Conservation (phyloP, 2,329 filamentous ascomycete genomes). For the Helotiales sp. region DNA sequence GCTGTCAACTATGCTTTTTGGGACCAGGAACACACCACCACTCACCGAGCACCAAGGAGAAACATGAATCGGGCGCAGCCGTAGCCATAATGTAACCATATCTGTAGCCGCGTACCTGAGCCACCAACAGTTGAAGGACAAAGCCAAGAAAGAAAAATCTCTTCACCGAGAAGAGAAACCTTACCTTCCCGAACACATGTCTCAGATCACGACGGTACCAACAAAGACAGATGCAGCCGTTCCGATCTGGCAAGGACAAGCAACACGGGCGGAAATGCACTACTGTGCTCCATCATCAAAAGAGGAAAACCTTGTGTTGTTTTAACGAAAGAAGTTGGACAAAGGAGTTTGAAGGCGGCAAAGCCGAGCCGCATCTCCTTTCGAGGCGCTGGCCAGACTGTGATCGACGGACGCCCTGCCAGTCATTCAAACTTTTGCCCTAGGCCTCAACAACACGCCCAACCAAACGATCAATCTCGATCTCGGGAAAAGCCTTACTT, state of each 20-base stretch:
- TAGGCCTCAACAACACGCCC: not conserved
- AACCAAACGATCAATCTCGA: not conserved
- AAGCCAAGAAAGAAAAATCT: not conserved
- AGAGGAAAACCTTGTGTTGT: not conserved
- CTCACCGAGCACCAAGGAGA: not conserved
- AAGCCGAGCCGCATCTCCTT: slow-evolving; percentile 1
- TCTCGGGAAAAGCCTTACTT: not conserved
- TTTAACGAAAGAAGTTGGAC: not conserved
- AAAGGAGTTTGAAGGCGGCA: slow-evolving; percentile 1
- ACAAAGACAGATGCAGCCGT: not conserved
- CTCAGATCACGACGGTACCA: not conserved
- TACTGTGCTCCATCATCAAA: not conserved
- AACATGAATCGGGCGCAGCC: slow-evolving; percentile 1
- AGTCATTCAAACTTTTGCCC: slow-evolving; percentile 7
- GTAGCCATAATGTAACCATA: not conserved
- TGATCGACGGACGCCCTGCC: slow-evolving; percentile 4
- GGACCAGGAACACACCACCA: slow-evolving; percentile 3
- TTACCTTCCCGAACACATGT: slow-evolving; percentile 2
- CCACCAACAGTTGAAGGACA: not conserved
- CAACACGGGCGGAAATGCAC: not conserved
- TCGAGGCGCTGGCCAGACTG: slow-evolving; percentile 17
- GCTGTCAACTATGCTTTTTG: slow-evolving; percentile 1
- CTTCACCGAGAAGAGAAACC: not conserved
- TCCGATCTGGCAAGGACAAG: not conserved
- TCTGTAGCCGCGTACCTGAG: not conserved